Percentiles rank a stretch among this genome's conserved stretches.
phyloP scores from a whole-genome alignment of 768 basidiomycete species.

The Chalciporus sphaerocephalus region DNA sequence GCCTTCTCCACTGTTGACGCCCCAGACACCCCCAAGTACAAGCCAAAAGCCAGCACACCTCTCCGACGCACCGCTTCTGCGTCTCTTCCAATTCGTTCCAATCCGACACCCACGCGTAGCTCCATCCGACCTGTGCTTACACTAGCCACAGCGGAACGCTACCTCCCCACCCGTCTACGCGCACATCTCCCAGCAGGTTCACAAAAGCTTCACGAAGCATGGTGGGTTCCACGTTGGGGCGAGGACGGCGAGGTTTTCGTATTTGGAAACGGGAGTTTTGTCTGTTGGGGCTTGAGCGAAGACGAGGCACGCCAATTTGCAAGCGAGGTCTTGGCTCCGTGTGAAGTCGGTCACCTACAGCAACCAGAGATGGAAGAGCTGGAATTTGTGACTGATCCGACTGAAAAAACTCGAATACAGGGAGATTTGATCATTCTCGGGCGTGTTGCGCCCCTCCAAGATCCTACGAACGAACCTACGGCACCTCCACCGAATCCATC shows the following conservation, averaged over 20 bases:
- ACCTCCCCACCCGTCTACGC: conserved; percentile 62
- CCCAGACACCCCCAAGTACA: conserved; percentile 43
- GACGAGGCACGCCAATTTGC: conserved; percentile 68
- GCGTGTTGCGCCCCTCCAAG: conserved; percentile 54
- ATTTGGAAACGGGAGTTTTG: conserved; percentile 83
- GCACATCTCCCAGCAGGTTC: conserved; percentile 50
- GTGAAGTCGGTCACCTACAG: conserved; percentile 60
- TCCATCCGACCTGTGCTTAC: conserved; percentile 76
- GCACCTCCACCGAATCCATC: conserved; percentile 47
- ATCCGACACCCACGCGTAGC: conserved; percentile 80
- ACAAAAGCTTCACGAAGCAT: conserved; percentile 66
- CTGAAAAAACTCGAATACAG: conserved; percentile 80
- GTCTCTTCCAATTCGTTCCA: conserved; percentile 80
- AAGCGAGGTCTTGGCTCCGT: conserved; percentile 52
- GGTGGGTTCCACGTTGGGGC: conserved; percentile 76
- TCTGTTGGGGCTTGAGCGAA: conserved; percentile 86
- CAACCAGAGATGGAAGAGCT: conserved; percentile 85
- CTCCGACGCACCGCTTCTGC: conserved; percentile 80
- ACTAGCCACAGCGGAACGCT: conserved; percentile 79
- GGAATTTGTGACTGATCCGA: conserved; percentile 89
- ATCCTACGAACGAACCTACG: conserved; percentile 40
- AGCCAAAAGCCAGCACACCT: conserved; percentile 79
- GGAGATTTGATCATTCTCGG: conserved; percentile 92
- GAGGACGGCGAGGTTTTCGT: conserved; percentile 80
- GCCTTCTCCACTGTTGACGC: conserved; percentile 13